phyloP scores from a whole-genome alignment of 1,139 yeast species.

The Candida tropicalis region DNA sequence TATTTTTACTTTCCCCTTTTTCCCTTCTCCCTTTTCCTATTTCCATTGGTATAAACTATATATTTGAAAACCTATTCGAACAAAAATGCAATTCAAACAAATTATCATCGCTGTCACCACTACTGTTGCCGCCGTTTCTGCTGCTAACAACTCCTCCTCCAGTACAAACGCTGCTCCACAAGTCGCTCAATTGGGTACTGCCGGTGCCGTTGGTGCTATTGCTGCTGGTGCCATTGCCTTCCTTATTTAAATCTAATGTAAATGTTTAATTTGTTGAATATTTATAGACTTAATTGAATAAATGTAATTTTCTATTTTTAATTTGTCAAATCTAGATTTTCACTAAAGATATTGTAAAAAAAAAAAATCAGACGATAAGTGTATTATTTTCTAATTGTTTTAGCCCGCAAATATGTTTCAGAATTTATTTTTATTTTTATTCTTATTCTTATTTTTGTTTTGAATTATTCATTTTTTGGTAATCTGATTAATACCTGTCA shows the following conservation, averaged over 20 bases:
- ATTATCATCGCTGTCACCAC: slow-evolving; percentile 50
- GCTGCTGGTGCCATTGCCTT: slow-evolving; percentile 53
- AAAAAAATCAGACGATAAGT: too few relatives aligned
- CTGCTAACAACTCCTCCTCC: slow-evolving; percentile 25
- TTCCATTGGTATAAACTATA: not conserved
- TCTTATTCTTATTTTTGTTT: not conserved
- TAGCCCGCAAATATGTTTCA: too few relatives aligned
- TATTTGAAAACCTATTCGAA: not conserved
- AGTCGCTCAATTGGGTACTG: slow-evolving; percentile 34
- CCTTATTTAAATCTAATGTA: slow-evolving; percentile 35
- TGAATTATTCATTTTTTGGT: slow-evolving; percentile 1
- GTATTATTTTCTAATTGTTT: too few relatives aligned
- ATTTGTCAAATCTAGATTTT: too few relatives aligned
- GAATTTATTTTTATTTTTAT: too few relatives aligned
- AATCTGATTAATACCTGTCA: not conserved
- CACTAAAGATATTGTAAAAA: too few relatives aligned
- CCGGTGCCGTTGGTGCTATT: slow-evolving; percentile 34
- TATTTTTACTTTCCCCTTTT: not conserved
- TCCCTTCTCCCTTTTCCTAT: not conserved
- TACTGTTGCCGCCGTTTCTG: slow-evolving; percentile 42
- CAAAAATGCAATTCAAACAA: slow-evolving; percentile 49
- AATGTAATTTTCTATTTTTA: slow-evolving; percentile 1
- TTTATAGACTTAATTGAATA: not conserved
- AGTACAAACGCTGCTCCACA: slow-evolving; percentile 25
- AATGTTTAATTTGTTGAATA: not conserved